phyloP scores from a whole-genome alignment of 805 yeast genomes.

The Myxozyma melibiosi region DNA sequence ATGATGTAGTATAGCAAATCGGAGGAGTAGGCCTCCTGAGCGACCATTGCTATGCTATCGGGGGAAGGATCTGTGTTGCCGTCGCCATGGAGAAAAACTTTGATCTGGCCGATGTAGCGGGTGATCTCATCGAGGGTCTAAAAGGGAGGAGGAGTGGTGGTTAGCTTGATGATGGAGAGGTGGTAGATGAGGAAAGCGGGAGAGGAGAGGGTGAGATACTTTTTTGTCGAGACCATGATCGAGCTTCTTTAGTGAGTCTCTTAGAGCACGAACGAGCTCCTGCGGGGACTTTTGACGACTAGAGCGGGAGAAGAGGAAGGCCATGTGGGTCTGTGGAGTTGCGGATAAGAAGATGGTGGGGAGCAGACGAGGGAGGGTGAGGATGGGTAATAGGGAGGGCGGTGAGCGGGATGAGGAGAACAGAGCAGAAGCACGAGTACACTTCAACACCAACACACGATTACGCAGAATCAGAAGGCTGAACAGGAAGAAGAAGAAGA shows the following conservation, averaged over 20 bases:
- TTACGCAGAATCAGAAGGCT: too few relatives aligned
- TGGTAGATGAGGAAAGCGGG: too few relatives aligned
- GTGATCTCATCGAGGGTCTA: constrained; percentile 73
- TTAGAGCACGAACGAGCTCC: constrained; percentile 74
- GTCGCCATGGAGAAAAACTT: constrained; percentile 68
- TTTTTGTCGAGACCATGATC: constrained; percentile 44
- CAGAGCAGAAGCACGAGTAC: neutral
- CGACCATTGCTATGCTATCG: constrained; percentile 72
- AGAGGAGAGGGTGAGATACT: too few relatives aligned
- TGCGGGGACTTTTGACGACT: constrained; percentile 82
- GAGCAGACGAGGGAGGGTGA: neutral
- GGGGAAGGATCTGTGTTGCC: constrained; percentile 55
- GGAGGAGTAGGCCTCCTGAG: constrained; percentile 74
- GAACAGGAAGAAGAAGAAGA: neutral
- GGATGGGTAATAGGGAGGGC: neutral
- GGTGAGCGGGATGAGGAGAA: neutral
- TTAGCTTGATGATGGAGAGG: too few relatives aligned
- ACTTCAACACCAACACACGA: too few relatives aligned
- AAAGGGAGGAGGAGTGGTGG: too few relatives aligned
- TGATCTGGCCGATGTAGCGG: constrained; percentile 64
- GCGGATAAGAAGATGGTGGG: neutral
- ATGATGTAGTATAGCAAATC: constrained; percentile 69
- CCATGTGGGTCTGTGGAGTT: constrained; percentile 52
- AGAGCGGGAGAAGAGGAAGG: constrained; percentile 79
- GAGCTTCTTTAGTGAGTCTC: constrained; percentile 59